phyloP scores from a whole-genome alignment of 257 asterid genomes.

The Oldenlandia corymbosa region DNA sequence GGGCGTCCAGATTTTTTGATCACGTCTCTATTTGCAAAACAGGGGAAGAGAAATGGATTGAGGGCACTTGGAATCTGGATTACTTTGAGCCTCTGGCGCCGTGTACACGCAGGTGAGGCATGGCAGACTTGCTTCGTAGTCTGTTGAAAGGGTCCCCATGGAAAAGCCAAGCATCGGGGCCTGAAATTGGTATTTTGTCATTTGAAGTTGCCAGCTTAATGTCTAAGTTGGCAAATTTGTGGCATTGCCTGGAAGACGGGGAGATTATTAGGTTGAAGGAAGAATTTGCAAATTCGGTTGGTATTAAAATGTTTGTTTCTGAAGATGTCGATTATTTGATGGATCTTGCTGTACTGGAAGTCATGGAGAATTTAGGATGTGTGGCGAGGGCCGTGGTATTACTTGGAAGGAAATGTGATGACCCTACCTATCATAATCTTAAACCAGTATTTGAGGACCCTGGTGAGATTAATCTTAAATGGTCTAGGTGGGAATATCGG shows the following conservation, averaged over 20 bases:
- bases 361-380: conserved; percentile 46
- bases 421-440: conserved; percentile 50
- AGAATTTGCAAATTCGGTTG: conserved; percentile 53
- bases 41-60: conserved; percentile 31
- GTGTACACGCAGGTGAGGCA: conserved; percentile 61
- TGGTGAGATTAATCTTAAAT: conserved; percentile 44
- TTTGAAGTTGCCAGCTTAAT: conserved; percentile 70
- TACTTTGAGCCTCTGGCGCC: too few species aligned
- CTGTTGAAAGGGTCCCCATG: conserved; percentile 71
- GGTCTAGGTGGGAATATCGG: conserved; percentile 51
- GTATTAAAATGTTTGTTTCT: conserved; percentile 63
- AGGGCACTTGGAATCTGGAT: too few species aligned
- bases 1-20: not conserved
- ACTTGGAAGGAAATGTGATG: conserved; percentile 65
- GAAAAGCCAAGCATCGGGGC: conserved; percentile 42
- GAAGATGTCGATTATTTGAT: conserved; percentile 52
- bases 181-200: conserved; percentile 65
- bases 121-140: conserved; percentile 51
- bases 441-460: conserved; percentile 46
- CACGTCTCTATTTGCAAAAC: conserved; percentile 8
- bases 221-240: conserved; percentile 63
- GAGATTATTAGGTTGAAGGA: conserved; percentile 53
- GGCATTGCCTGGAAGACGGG: conserved; percentile 60
- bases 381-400: conserved; percentile 47
- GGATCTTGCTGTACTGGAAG: conserved; percentile 70